These are phyloP conservation scores for Royoungia palumana DNA, from an alignment of 768 basidiomycete genomes.

Conservation along the genomic window DNA sequence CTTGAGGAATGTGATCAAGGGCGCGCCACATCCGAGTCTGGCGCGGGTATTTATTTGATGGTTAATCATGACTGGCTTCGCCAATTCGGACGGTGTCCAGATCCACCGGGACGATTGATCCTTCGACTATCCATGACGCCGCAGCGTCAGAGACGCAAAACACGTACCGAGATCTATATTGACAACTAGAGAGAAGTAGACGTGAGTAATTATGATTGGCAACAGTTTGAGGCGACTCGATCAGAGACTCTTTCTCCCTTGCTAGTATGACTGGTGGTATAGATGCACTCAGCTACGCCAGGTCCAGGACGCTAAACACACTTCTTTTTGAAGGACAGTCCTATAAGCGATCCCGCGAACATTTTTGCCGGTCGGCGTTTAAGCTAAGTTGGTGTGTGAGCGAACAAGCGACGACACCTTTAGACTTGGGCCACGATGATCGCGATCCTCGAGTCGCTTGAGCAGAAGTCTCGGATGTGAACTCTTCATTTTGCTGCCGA, in stretches of 20 bases:
- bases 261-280: neutral
- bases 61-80: neutral
- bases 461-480: conserved; percentile 12
- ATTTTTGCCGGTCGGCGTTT: conserved; percentile 26
- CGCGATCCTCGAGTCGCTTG: conserved; percentile 32
- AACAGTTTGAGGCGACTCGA: too few species aligned
- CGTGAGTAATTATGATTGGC: neutral
- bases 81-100: neutral
- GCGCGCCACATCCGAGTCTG: too few species aligned
- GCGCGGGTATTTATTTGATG: neutral
- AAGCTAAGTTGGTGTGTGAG: conserved; percentile 8
- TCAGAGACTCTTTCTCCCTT: too few species aligned
- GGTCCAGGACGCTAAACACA: neutral
- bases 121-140: conserved; percentile 12
- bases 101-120: neutral
- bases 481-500: conserved; percentile 24
- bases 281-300: neutral
- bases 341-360: conserved; percentile 32
- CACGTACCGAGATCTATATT: conserved; percentile 9
- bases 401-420: conserved; percentile 28
- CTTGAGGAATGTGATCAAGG: too few species aligned
- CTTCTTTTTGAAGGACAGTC: neutral
- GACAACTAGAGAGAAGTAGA: neutral
- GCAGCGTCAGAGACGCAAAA: conserved; percentile 9
- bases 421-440: conserved; percentile 23